Evolutionary conservation across 495 filamentous ascomycete genomes (phyloP), one percentile per base, ranked within the genome.

Genomic region (Tuber calosporum): DNA sequence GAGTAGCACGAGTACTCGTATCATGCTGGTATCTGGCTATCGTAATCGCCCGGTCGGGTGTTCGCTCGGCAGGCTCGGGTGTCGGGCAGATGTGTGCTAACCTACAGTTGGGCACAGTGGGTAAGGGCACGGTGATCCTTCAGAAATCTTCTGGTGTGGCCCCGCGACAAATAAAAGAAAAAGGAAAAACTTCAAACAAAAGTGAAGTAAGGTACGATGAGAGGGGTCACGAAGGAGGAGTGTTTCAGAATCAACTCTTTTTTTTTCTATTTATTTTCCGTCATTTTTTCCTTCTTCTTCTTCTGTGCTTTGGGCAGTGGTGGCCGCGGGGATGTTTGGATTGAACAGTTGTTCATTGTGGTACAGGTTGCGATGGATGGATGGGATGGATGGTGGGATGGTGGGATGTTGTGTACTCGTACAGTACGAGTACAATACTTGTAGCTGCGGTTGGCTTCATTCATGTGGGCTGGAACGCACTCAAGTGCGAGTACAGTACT

Each of bases 161-260:
- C 53, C 53, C 53, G 26, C 53, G 34, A 13, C 26, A 62, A 34
- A 17, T 11, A 34, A 34, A 34, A 34, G 26, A 26, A 62, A 34
- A 34, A 34, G 26, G 13, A 62, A 58, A 30, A 62, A 62, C 53
- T 62, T 62, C 53, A 62, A 62, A 62, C 53, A 34, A 5, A 62
- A 34, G 53, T 34, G 53, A 62, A 62, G 53, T 62, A 62, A 62
- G 53, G 53, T 62, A 62, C 53, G 53, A 62, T 62, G 53, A 19
- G 53, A 34, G 53, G 53, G 26, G 53, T 62, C 53, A 17, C 53
- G 30, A 4, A 62, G 53, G 53, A 19, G 53, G 53, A 0, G 53
- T 62, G 53, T 62, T 62, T 62, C 53, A 34, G 26, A 13, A 34
- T 62, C 34, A 34, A 17, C 7, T 13, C 53, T 4, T 62, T 30